Conservation (phyloP, 2,329 filamentous ascomycete species). For the Venturia asperata region DNA sequence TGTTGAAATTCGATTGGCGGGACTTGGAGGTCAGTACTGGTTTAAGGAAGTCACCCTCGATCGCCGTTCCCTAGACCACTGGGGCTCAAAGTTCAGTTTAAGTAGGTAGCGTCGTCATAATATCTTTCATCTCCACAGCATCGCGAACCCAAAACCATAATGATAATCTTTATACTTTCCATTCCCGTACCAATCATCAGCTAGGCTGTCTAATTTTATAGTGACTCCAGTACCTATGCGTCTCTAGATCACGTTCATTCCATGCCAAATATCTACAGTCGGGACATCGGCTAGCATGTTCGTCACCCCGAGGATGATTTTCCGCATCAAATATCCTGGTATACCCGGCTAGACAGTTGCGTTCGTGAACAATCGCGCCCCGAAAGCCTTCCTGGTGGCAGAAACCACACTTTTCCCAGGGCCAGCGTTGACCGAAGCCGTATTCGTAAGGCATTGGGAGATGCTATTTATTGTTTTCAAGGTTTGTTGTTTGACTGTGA, state of each 20-base stretch:
- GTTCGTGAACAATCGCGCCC: not conserved
- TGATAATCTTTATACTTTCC: too few relatives aligned
- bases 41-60: too few relatives aligned
- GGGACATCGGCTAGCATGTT: not conserved
- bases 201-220: not conserved
- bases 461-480: not conserved
- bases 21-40: too few relatives aligned
- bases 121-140: too few relatives aligned
- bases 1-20: too few relatives aligned
- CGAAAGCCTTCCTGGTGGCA: not conserved
- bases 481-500: not conserved
- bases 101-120: too few relatives aligned
- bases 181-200: too few relatives aligned
- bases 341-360: not conserved
- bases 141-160: too few relatives aligned
- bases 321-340: not conserved
- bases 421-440: not conserved
- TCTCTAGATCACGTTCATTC: not conserved
- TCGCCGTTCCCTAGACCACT: too few relatives aligned
- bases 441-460: not conserved
- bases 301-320: not conserved
- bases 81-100: too few relatives aligned
- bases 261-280: not conserved
- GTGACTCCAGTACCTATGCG: not conserved
- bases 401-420: not conserved